These are phyloP conservation scores for Gilbertella persicaria DNA, from an alignment of 371 early-diverging fungal genomes.

Conservation along the genomic window DNA sequence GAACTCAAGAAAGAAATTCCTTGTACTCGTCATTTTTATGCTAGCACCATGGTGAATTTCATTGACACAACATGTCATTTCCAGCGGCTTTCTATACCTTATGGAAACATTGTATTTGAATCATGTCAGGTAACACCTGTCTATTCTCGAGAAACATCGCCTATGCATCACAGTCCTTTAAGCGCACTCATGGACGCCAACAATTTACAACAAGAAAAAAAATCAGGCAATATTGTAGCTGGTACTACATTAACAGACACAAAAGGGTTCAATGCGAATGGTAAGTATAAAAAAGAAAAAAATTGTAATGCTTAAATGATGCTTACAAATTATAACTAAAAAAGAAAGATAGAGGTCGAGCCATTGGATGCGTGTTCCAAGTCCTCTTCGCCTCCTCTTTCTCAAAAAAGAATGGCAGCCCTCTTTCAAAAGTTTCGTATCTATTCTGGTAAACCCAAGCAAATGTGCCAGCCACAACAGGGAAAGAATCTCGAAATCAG, in stretches of 20 bases:
- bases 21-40: constrained; percentile 34
- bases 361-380: too few species aligned
- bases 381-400: too few species aligned
- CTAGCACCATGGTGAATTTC: constrained; percentile 21
- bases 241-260: neutral
- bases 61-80: constrained; percentile 14
- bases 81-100: constrained; percentile 38
- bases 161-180: neutral
- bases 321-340: too few species aligned
- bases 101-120: constrained; percentile 35
- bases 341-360: too few species aligned
- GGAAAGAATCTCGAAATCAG: neutral
- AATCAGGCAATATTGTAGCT: neutral
- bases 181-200: too few species aligned
- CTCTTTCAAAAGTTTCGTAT: constrained; percentile 2
- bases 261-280: too few species aligned
- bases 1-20: constrained; percentile 3
- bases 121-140: constrained; percentile 23
- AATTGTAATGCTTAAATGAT: too few species aligned
- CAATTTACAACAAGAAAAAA: too few species aligned
- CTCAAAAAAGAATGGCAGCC: too few species aligned
- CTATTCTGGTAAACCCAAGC: neutral
- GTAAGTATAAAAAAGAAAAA: too few species aligned
- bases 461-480: neutral
- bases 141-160: neutral